phyloP scores from a whole-genome alignment of 2,329 filamentous ascomycete species.

The Aspergillus sp. region DNA sequence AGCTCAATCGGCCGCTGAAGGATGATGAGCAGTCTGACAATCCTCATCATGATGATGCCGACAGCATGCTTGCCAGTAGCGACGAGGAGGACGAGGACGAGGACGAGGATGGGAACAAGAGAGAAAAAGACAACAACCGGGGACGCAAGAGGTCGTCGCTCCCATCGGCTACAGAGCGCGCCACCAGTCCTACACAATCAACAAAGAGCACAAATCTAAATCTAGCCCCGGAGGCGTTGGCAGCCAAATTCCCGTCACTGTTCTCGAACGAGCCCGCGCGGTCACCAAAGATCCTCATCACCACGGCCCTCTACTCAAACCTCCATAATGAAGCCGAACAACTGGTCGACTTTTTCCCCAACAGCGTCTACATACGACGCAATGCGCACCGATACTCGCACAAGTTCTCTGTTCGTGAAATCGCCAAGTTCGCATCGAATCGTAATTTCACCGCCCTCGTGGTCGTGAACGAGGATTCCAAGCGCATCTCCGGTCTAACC shows the following conservation, averaged over 20 bases:
- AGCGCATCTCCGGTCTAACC: slow-evolving; percentile 72
- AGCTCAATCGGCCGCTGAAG: slow-evolving; percentile 30
- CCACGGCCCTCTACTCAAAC: slow-evolving; percentile 79
- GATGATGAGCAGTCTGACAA: slow-evolving; percentile 41
- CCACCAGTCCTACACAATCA: slow-evolving; percentile 48
- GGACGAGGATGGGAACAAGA: slow-evolving; percentile 35
- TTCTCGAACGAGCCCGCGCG: slow-evolving; percentile 47
- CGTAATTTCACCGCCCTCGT: slow-evolving; percentile 76
- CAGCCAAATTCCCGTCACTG: slow-evolving; percentile 52
- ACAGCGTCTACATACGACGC: slow-evolving; percentile 71
- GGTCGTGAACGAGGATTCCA: slow-evolving; percentile 81
- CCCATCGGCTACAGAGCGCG: slow-evolving; percentile 40
- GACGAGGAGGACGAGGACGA: slow-evolving; percentile 42
- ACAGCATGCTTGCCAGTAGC: slow-evolving; percentile 66
- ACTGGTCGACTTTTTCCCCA: slow-evolving; percentile 74
- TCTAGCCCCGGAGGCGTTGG: slow-evolving; percentile 52
- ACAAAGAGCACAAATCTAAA: slow-evolving; percentile 52
- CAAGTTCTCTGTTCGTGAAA: slow-evolving; percentile 89
- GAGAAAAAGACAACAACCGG: slow-evolving; percentile 29
- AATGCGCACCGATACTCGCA: slow-evolving; percentile 75
- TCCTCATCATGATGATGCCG: slow-evolving; percentile 47
- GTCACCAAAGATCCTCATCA: slow-evolving; percentile 79
- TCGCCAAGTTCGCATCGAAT: slow-evolving; percentile 73
- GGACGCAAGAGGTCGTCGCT: slow-evolving; percentile 27
- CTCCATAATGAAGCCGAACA: slow-evolving; percentile 75